phyloP scores from a whole-genome alignment of 169 alveolate genomes.

The Plasmodium malariae region DNA sequence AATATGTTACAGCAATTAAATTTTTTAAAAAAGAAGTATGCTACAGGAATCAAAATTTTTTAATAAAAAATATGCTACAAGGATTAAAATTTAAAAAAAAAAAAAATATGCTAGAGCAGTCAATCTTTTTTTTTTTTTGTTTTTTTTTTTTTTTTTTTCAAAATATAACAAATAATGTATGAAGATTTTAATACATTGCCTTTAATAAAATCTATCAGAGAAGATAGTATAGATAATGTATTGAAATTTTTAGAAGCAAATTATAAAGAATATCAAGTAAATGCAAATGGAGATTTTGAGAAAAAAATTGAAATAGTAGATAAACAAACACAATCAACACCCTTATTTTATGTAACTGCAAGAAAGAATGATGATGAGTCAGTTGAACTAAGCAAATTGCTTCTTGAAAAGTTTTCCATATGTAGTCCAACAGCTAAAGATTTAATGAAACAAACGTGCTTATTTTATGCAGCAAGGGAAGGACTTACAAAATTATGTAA shows the following conservation, averaged over 20 bases:
- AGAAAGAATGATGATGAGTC: conserved; percentile 91
- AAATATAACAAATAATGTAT: conserved; percentile 37
- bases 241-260: conserved; percentile 44
- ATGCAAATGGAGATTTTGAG: conserved; percentile 47
- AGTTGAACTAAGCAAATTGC: conserved; percentile 85
- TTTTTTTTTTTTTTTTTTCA: not conserved
- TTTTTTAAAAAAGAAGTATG: no score
- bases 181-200: conserved; percentile 76
- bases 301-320: conserved; percentile 77
- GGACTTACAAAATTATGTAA: conserved; percentile 90
- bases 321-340: conserved; percentile 85
- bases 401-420: conserved; percentile 86
- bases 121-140: not conserved
- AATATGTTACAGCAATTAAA: no score
- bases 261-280: conserved; percentile 60
- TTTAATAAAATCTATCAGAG: conserved; percentile 66
- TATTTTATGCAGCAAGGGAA: conserved; percentile 95
- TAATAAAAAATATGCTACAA: no score
- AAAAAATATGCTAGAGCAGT: not conserved
- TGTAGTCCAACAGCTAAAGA: conserved; percentile 88
- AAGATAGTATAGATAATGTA: conserved; percentile 55
- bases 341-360: conserved; percentile 90
- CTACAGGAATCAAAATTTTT: no score
- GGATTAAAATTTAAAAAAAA: no score
- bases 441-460: conserved; percentile 92